Conservation (phyloP, 345 rosid genomes). For the Salix brachista region DNA sequence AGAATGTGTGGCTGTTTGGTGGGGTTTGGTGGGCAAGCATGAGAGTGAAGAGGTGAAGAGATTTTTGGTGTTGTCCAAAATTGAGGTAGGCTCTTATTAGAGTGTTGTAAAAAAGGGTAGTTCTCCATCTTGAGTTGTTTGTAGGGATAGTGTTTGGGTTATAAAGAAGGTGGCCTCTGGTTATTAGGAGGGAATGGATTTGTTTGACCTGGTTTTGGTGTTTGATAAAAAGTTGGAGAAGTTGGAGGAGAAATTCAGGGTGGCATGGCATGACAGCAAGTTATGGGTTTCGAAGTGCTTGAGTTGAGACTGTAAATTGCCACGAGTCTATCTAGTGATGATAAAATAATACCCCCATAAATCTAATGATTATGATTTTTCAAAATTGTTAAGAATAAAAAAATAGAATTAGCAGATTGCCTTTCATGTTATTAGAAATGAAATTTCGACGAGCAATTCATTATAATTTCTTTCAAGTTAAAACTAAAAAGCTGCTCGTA, state of each 20-base stretch:
- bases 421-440: too few relatives aligned
- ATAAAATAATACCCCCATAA: too few relatives aligned
- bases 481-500: neutral
- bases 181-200: conserved; percentile 44
- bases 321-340: too few relatives aligned
- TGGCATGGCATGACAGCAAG: too few relatives aligned
- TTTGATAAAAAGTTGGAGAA: conserved; percentile 48
- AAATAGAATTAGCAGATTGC: too few relatives aligned
- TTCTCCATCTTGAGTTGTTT: conserved; percentile 35
- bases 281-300: neutral
- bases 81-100: conserved; percentile 55
- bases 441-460: too few relatives aligned
- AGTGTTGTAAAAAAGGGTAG: conserved; percentile 51
- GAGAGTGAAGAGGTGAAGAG: conserved; percentile 47
- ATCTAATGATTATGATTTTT: too few relatives aligned
- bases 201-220: conserved; percentile 44
- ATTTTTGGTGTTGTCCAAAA: conserved; percentile 27
- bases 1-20: conserved; percentile 39
- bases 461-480: too few relatives aligned
- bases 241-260: conserved; percentile 40
- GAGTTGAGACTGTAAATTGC: conserved; percentile 15
- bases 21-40: conserved; percentile 60
- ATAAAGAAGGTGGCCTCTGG: conserved; percentile 28
- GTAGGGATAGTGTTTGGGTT: neutral
- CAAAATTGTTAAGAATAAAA: too few relatives aligned